A percentile compares a stretch with the other conserved stretches of the same genome.
phyloP scores from a whole-genome alignment of 163 green algal genomes.

The Chlorella variabilis region DNA sequence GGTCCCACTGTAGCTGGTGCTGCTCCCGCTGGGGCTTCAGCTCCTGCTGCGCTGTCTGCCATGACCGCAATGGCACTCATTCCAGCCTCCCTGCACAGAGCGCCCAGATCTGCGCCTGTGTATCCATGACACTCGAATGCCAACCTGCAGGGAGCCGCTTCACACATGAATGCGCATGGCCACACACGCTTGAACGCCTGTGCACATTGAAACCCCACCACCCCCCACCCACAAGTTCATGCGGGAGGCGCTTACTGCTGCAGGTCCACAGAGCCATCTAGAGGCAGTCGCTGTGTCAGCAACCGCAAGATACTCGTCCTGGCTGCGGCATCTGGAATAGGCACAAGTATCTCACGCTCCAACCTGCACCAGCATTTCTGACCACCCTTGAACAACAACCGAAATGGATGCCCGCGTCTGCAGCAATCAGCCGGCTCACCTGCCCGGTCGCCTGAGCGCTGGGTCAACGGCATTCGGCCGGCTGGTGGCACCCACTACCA shows the following conservation, averaged over 20 bases:
- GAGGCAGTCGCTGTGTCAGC: conserved; percentile 62
- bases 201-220: too few species aligned
- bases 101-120: conserved; percentile 90
- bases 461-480: conserved; percentile 89
- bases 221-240: too few species aligned
- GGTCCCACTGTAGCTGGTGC: neutral
- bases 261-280: conserved; percentile 73
- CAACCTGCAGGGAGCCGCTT: conserved; percentile 44
- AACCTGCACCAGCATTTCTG: neutral
- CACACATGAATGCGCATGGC: too few species aligned
- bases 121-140: conserved; percentile 84
- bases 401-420: neutral
- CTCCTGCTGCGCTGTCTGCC: conserved; percentile 15
- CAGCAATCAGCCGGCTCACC: neutral
- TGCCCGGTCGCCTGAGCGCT: conserved; percentile 80
- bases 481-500: conserved; percentile 91
- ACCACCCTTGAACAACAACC: too few species aligned
- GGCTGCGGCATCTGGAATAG: conserved; percentile 45
- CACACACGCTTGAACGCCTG: neutral
- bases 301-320: conserved; percentile 63
- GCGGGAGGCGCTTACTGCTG: neutral
- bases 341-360: conserved; percentile 47
- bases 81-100: conserved; percentile 85
- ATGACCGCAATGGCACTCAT: conserved; percentile 69
- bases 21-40: neutral